Base-by-base conservation (phyloP, 805 yeast species). In the Hyphopichia homilentoma region DNA sequence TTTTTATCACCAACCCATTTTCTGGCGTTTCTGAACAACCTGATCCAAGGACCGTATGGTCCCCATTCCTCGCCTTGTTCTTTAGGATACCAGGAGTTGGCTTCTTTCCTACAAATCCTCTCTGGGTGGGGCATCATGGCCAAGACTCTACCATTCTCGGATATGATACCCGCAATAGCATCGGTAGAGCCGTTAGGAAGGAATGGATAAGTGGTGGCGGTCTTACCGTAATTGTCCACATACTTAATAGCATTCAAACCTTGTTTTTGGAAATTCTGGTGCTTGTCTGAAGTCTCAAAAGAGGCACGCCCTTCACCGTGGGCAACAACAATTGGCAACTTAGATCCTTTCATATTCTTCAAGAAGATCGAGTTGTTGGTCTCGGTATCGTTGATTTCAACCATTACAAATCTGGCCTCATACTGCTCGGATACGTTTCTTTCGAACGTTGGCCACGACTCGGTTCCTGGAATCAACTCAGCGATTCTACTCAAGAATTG, bases 101-200 rank as follows among this genome's bases (percentile, higher is more conserved):
- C 70, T 60, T 85, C 96, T 54, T 81, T 69, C 65, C 96, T 76
- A 36, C 81, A 73, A 32, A 85, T 93, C 67, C 98, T 85, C 65
- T 93, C 98, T 16, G 98, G 98, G 59, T 93, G 98, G 29, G 98
- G 98, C 98, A 93, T 93, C 88, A 93, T 78, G 4, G 97, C 97
- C 49, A 93, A 69, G 3, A 93, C 97, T 59, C 98, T 81, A 43
- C 97, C 97, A 54, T 85, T 87, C 33, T 87, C 86, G 33, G 89
- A 79, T 42, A 82, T 72, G 35, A 93, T 77, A 70, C 97, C 98
- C 23, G 96, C 84, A 48, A 93, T 85, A 62, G 96, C 97, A 34
- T 75, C 76, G 26, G 93, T 86, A 9, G 97, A 86, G 27, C 98
- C 98, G 63, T 93, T 93, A 35, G 98, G 97, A 71, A 93, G 93